phyloP scores from a whole-genome alignment of 371 early-diverging fungal species.

The Actinomucor elegans region DNA sequence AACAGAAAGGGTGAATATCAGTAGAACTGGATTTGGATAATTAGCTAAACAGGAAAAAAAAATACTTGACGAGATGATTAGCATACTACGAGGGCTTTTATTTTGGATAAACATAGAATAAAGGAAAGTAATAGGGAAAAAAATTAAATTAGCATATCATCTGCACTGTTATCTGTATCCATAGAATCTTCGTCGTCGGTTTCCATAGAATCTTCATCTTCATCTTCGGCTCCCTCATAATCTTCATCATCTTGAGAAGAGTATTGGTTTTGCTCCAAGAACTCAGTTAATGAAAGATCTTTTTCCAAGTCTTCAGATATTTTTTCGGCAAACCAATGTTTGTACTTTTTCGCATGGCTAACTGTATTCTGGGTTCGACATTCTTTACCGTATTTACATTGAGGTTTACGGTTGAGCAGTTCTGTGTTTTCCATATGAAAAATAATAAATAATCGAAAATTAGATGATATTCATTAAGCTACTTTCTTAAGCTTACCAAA shows the following conservation, averaged over 20 bases:
- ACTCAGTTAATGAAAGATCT: not conserved
- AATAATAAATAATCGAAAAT: too few relatives aligned
- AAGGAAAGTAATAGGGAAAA: too few relatives aligned
- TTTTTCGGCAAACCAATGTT: constrained; percentile 38
- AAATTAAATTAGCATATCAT: too few relatives aligned
- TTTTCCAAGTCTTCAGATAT: not conserved
- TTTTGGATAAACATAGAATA: too few relatives aligned
- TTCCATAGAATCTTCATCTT: constrained; percentile 15
- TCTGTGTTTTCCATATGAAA: too few relatives aligned
- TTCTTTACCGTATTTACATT: constrained; percentile 46
- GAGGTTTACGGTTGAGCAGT: constrained; percentile 11
- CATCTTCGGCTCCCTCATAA: not conserved
- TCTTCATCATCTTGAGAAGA: constrained; percentile 4
- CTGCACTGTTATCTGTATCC: not conserved
- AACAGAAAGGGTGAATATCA: too few relatives aligned
- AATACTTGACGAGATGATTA: too few relatives aligned
- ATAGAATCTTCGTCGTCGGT: constrained; percentile 14
- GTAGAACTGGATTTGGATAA: too few relatives aligned
- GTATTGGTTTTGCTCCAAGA: not conserved
- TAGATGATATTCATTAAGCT: too few relatives aligned
- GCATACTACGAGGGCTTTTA: too few relatives aligned
- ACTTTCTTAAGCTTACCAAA: constrained; percentile 22
- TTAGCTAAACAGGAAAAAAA: too few relatives aligned
- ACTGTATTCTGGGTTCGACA: constrained; percentile 35
- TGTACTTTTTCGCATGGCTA: constrained; percentile 39